Conservation (phyloP, 129 eudicot species). For the Pittosporum tobira region DNA sequence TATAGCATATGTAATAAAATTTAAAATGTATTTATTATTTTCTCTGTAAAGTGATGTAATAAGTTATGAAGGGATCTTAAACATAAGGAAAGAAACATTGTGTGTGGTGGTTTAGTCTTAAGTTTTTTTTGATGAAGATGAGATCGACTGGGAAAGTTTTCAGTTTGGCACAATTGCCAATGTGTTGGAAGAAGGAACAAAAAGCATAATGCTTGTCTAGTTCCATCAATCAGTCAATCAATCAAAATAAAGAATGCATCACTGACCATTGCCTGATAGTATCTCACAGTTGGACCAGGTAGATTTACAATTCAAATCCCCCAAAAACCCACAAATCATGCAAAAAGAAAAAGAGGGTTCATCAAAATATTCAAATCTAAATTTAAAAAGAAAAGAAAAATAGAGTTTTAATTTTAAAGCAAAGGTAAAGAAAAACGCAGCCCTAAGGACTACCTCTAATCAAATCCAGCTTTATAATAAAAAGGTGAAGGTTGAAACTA, state of each 20-base stretch:
- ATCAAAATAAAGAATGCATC: conserved; percentile 20
- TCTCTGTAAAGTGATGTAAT: too few species aligned
- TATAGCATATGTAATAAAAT: too few species aligned
- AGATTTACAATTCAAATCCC: conserved; percentile 56
- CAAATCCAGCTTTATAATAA: conserved; percentile 8
- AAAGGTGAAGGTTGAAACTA: conserved; percentile 37
- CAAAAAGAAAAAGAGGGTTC: conserved; percentile 1
- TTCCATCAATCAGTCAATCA: conserved; percentile 50
- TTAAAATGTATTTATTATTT: too few species aligned
- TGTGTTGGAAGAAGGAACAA: conserved; percentile 42
- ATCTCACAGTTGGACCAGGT: conserved; percentile 38
- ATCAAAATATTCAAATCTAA: background rate
- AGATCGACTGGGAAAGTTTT: conserved; percentile 11
- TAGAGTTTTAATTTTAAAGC: conserved; percentile 1
- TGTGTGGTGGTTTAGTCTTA: conserved; percentile 1
- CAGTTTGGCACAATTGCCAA: conserved; percentile 42
- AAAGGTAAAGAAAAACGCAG: conserved; percentile 27
- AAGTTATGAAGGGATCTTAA: too few species aligned
- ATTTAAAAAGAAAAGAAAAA: background rate
- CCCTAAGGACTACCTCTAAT: conserved; percentile 22
- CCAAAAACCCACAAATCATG: conserved; percentile 32
- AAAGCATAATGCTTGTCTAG: conserved; percentile 60
- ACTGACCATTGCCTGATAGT: conserved; percentile 28
- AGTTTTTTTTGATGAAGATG: conserved; percentile 20
- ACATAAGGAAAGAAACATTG: too few species aligned